These are phyloP conservation scores for Colletotrichum musae DNA, from an alignment of 2,329 filamentous ascomycete genomes.

Conservation along the genomic window DNA sequence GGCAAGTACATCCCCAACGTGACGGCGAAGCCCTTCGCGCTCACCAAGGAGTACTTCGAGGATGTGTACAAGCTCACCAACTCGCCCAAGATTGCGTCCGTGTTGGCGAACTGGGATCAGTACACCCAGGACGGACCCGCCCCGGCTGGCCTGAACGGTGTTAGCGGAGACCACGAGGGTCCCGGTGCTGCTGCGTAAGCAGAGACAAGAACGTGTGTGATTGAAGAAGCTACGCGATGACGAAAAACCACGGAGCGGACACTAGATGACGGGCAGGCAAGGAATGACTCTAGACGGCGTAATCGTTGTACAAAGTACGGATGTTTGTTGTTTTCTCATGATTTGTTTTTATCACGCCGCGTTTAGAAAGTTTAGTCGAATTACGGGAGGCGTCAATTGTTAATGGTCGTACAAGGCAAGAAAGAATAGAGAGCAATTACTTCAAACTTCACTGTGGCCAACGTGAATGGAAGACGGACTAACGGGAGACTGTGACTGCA, in stretches of 20 bases:
- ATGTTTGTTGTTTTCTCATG: conserved; percentile 18
- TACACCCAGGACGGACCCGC: conserved; percentile 68
- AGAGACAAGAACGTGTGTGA: conserved; percentile 16
- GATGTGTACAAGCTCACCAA: conserved; percentile 97
- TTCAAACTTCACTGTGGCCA: conserved; percentile 3
- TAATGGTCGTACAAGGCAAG: conserved; percentile 30
- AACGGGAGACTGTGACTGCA: too few species aligned
- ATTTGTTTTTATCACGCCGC: conserved; percentile 33
- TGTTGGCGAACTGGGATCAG: conserved; percentile 89
- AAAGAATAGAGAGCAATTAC: conserved; percentile 35
- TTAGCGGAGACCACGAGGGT: conserved; percentile 55
- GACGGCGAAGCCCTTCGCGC: conserved; percentile 92
- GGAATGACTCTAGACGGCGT: conserved; percentile 39
- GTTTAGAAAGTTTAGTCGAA: conserved; percentile 21
- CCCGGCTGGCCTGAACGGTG: conserved; percentile 55
- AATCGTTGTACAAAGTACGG: conserved; percentile 38
- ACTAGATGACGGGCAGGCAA: conserved; percentile 17
- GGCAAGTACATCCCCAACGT: conserved; percentile 99
- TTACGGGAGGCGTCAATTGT: conserved; percentile 32
- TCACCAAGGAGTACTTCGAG: conserved; percentile 99
- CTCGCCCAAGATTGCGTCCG: conserved; percentile 80
- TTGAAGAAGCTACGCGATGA: conserved; percentile 36
- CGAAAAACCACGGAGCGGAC: conserved; percentile 13
- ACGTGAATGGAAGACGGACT: too few species aligned
- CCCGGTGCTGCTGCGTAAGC: conserved; percentile 58